Percentiles rank a stretch among this genome's conserved stretches.
These are phyloP conservation scores for Abrus pulchellus DNA, from an alignment of 306 rosid genomes.

Conservation along the genomic window DNA sequence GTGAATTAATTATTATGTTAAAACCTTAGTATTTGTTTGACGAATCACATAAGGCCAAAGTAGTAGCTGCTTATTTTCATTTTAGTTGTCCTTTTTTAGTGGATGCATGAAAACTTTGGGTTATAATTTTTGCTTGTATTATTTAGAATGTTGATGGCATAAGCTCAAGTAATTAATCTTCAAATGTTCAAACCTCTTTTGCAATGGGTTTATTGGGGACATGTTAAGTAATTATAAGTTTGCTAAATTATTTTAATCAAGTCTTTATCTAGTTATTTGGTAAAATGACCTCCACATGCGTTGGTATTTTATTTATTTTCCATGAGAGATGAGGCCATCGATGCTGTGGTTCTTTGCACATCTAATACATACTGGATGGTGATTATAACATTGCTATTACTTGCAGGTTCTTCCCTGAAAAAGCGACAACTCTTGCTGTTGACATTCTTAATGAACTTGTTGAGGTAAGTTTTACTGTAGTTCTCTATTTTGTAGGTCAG, in stretches of 20 bases:
- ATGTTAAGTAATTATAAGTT: slow-evolving; percentile 9
- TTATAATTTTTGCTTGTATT: background rate
- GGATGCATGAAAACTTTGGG: background rate
- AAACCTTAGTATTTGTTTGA: background rate
- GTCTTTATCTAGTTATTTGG: slow-evolving; percentile 5
- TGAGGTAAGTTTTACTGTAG: slow-evolving; percentile 62
- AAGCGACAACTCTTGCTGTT: slow-evolving; percentile 72
- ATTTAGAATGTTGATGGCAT: background rate
- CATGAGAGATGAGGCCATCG: slow-evolving; percentile 18
- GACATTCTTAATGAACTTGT: slow-evolving; percentile 79
- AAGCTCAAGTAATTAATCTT: slow-evolving; percentile 3
- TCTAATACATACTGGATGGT: slow-evolving; percentile 17
- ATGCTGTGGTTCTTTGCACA: slow-evolving; percentile 10
- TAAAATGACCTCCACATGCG: slow-evolving; percentile 15
- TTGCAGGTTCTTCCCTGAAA: slow-evolving; percentile 93
- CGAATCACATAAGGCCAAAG: slow-evolving; percentile 1
- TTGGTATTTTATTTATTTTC: slow-evolving; percentile 23
- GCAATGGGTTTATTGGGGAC: slow-evolving; percentile 11
- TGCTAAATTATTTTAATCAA: slow-evolving; percentile 14
- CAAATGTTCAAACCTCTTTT: background rate
- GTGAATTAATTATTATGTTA: background rate
- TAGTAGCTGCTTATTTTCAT: background rate
- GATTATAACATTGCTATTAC: slow-evolving; percentile 38
- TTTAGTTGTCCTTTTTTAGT: slow-evolving; percentile 11
- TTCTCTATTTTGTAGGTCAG: slow-evolving; percentile 33